Evolutionary conservation across 495 filamentous ascomycete species (phyloP).

Genomic region (Aspergillus haitiensis): DNA sequence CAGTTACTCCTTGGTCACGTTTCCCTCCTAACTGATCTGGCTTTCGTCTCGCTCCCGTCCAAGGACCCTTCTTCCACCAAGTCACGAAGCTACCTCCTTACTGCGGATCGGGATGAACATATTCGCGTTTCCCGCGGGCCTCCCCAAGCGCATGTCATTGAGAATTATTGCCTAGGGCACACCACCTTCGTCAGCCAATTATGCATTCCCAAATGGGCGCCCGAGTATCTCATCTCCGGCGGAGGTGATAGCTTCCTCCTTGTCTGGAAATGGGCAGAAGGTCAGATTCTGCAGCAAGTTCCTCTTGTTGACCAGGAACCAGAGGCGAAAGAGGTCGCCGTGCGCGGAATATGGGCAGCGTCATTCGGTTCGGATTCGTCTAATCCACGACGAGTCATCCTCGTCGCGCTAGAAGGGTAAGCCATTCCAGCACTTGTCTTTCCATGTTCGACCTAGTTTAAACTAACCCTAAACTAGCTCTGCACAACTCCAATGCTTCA

Average conservation of each 20-base stretch:
- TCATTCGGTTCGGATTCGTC: constrained; percentile 18
- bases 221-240: constrained; percentile 71
- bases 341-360: constrained; percentile 43
- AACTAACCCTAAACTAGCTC: background rate
- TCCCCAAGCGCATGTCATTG: constrained; percentile 85
- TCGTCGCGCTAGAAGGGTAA: constrained; percentile 72
- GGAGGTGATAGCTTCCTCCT: constrained; percentile 78
- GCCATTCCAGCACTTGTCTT: constrained; percentile 22
- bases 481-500: constrained; percentile 60
- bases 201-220: constrained; percentile 57
- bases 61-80: constrained; percentile 27
- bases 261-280: constrained; percentile 77
- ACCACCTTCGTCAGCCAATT: constrained; percentile 75
- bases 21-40: constrained; percentile 81
- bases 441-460: background rate
- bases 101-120: constrained; percentile 93
- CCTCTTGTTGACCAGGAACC: constrained; percentile 27
- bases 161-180: constrained; percentile 85
- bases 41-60: constrained; percentile 42
- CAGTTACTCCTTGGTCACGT: constrained; percentile 86
- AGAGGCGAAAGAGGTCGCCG: constrained; percentile 28
- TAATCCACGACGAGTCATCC: constrained; percentile 37
- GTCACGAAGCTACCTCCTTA: constrained; percentile 70
- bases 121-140: constrained; percentile 84
- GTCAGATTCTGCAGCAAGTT: constrained; percentile 53